Conservation (phyloP, 2,329 filamentous ascomycete species). For the Paraphoma sp. region DNA sequence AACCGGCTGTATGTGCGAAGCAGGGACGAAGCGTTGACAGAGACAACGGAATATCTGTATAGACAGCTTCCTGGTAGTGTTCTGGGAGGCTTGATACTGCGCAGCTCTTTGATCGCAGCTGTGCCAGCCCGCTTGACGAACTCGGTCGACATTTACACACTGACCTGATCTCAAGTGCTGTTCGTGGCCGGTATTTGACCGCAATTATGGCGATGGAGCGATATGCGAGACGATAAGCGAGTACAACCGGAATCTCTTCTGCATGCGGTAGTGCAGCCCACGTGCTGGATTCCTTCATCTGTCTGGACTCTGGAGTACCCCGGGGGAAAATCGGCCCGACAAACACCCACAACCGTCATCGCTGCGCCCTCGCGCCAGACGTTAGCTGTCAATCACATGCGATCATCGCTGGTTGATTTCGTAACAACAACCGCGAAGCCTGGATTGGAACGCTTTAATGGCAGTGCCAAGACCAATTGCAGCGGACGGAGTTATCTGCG, state of each 20-base stretch:
- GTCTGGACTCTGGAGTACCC: neutral
- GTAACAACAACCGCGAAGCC: constrained; percentile 27
- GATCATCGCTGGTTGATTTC: constrained; percentile 26
- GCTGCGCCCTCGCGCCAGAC: constrained; percentile 9
- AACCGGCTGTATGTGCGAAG: constrained; percentile 31
- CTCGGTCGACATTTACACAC: constrained; percentile 29
- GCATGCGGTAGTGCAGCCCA: neutral
- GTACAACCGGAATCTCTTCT: too few species aligned
- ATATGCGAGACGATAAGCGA: too few species aligned
- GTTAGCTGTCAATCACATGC: constrained; percentile 28
- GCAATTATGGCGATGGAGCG: too few species aligned
- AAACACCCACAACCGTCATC: neutral
- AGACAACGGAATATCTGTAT: constrained; percentile 24
- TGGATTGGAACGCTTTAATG: constrained; percentile 5
- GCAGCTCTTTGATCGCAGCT: constrained; percentile 26
- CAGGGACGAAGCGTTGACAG: constrained; percentile 16
- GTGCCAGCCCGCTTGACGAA: constrained; percentile 29
- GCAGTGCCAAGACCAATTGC: constrained; percentile 6
- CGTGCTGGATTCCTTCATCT: neutral
- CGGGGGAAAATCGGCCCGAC: constrained; percentile 28
- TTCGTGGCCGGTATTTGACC: neutral
- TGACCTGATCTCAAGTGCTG: constrained; percentile 3
- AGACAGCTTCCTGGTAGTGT: constrained; percentile 22
- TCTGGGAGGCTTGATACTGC: constrained; percentile 29
- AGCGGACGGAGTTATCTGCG: constrained; percentile 4